These are phyloP conservation scores for bread wheat (Triticum aestivum) DNA, from an alignment of 176 grass and related monocot species.

Conservation along the genomic window DNA sequence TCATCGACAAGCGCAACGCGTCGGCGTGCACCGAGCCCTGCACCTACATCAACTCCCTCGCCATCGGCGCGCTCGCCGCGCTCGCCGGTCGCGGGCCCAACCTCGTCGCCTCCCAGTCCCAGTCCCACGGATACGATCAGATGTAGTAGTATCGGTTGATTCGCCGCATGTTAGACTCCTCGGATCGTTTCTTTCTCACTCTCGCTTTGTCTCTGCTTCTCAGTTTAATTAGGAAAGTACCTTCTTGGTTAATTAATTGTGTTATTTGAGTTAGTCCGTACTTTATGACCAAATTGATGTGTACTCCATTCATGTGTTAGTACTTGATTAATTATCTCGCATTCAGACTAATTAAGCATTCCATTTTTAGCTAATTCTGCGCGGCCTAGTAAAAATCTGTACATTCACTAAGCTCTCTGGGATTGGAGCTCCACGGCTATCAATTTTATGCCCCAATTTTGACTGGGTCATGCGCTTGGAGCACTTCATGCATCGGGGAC, in stretches of 20 bases:
- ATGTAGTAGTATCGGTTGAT: not conserved
- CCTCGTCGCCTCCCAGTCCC: conserved; percentile 31
- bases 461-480: no score
- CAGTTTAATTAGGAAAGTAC: not conserved
- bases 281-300: not conserved
- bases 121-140: conserved; percentile 6
- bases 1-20: conserved; percentile 57
- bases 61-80: conserved; percentile 79
- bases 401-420: no score
- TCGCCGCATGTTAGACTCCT: not conserved
- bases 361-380: no score
- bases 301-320: not conserved
- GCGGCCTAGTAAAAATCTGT: no score
- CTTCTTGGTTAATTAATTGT: not conserved
- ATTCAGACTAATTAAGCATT: no score
- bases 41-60: conserved; percentile 96
- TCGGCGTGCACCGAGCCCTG: conserved; percentile 62
- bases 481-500: no score
- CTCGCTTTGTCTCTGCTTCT: not conserved
- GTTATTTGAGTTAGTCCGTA: not conserved
- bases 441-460: no score
- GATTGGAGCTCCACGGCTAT: no score
- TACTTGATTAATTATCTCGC: not conserved
- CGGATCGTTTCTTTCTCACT: not conserved
- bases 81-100: conserved; percentile 51